Conservation (phyloP, 345 rosid genomes). For the Populus davidiana region DNA sequence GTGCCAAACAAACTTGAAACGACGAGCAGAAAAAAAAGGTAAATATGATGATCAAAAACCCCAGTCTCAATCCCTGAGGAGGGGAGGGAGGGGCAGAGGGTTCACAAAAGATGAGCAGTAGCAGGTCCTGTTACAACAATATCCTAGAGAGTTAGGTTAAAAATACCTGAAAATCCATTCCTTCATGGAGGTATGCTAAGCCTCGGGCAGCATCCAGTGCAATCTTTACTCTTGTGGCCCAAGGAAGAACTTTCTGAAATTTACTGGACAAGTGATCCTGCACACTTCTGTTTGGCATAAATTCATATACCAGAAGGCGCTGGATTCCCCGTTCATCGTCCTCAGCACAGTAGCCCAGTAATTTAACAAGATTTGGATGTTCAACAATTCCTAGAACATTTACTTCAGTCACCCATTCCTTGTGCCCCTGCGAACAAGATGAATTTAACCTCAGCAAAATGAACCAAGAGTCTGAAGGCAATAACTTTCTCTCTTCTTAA, state of each 20-base stretch:
- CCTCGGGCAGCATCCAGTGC: conserved; percentile 89
- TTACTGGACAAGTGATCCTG: conserved; percentile 78
- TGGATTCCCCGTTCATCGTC: conserved; percentile 97
- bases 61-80: neutral
- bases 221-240: conserved; percentile 72
- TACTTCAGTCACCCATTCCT: conserved; percentile 97
- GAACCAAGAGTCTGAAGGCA: neutral
- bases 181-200: conserved; percentile 84
- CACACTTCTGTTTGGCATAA: conserved; percentile 86
- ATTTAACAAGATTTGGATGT: conserved; percentile 85
- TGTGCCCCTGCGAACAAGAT: conserved; percentile 65
- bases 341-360: conserved; percentile 89
- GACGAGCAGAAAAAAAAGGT: neutral
- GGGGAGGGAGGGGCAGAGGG: neutral
- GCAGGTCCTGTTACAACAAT: neutral
- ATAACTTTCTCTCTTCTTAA: neutral
- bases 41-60: neutral
- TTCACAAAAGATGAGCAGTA: neutral
- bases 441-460: neutral
- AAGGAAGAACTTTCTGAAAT: conserved; percentile 58
- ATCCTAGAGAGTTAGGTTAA: neutral
- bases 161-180: conserved; percentile 89
- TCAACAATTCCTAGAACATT: conserved; percentile 92
- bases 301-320: conserved; percentile 79
- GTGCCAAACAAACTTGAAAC: neutral